Base-by-base conservation (phyloP, 176 grass and related monocot genomes). In the Puya raimondii region DNA sequence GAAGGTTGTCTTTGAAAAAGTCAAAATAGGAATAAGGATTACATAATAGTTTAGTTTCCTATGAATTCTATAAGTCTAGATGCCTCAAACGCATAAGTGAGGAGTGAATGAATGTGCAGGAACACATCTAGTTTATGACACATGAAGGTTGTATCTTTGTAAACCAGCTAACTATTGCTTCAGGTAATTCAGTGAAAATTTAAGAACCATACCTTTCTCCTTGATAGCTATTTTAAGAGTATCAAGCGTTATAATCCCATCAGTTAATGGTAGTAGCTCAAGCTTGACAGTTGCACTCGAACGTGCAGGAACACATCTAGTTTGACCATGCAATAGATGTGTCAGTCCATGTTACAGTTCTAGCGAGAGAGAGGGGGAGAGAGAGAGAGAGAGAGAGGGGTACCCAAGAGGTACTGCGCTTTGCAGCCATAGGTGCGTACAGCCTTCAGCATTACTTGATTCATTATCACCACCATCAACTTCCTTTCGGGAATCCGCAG, bases 271-370 rank as follows among this genome's bases (percentile, higher is more conserved):
- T 63, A 99, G 86, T 63, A 99, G 64, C 82, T 99, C 90, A 50
- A 99, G 85, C 82, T 99, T 99, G 57, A 99, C 90, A 7, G 87
- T 86, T 53, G 95, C 77, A 88, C 95, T 99, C 74, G 95, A 94
- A 64, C 42, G 87, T 70, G 87, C 72, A 71, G 87, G 87, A 70
- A 99, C 76, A 86, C 90, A 99, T 79, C 95, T 99, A 72, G 74
- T 70, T 65, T 61, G 21, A 61, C 56, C 56, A 61, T 1, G n/a
- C 21, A 9, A 10, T 21, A 26, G 1, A 42, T 42, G 33, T 42
- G 33, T 42, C 4, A 42, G 33, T 6, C 54, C 18, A 72, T 61
- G 53, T 33, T 11, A 73, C 42, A 10, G 42, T 57, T 23, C 57
- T 1, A 59, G 66, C 77, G 53, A 72, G 67, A 70, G 27, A 29